Percentiles rank a stretch among this genome's conserved stretches.
Evolutionary conservation across 2,329 filamentous ascomycete species (phyloP).

Genomic region (Trichoderma harzianum): DNA sequence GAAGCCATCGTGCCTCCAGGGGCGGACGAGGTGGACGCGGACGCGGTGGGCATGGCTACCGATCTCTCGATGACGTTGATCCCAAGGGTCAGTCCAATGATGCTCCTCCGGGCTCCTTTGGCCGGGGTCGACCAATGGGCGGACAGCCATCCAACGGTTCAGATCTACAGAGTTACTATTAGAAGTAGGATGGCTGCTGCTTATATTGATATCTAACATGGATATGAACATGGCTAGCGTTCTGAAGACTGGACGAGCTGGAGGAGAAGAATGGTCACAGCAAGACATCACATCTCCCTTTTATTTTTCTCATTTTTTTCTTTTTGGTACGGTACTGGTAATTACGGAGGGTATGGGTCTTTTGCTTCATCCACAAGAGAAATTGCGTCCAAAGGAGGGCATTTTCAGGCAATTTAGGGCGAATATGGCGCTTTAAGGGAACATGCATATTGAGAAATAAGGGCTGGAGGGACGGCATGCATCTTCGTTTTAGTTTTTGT

Average conservation of each 20-base stretch:
- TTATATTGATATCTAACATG: background rate
- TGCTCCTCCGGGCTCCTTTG: background rate
- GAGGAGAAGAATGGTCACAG: background rate
- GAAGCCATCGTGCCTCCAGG: conserved; percentile 38
- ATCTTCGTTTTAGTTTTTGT: background rate
- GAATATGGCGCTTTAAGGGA: background rate
- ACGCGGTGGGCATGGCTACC: conserved; percentile 54
- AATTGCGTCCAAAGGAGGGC: background rate
- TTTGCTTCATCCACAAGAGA: background rate
- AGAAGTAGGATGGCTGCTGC: conserved; percentile 15
- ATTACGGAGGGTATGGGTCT: background rate
- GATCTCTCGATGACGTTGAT: conserved; percentile 65
- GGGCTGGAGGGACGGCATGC: background rate
- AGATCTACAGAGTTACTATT: conserved; percentile 44
- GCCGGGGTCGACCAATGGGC: conserved; percentile 26
- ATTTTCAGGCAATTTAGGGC: background rate
- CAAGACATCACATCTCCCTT: background rate
- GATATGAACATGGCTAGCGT: background rate
- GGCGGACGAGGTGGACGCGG: conserved; percentile 45
- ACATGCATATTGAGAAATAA: background rate
- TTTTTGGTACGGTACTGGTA: background rate
- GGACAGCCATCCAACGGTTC: conserved; percentile 26
- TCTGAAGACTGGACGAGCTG: conserved; percentile 1
- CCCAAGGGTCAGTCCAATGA: conserved; percentile 35
- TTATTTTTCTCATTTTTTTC: background rate